Percentiles rank a stretch among this genome's conserved stretches.
These are phyloP conservation scores for Ustilago curta DNA, from an alignment of 1,284 basidiomycete genomes.

Conservation along the genomic window DNA sequence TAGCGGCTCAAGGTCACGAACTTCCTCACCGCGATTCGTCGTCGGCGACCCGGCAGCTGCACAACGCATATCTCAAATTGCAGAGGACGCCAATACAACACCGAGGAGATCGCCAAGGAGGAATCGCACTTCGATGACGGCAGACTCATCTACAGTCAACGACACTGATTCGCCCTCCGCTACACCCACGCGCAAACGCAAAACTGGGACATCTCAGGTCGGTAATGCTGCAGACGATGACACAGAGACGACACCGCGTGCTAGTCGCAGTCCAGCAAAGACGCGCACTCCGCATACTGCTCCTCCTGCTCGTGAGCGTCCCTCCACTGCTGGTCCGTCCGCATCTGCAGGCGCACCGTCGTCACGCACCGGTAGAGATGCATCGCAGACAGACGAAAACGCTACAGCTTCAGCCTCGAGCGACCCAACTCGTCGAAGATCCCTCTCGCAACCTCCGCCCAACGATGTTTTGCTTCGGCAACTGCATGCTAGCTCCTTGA, in stretches of 20 bases:
- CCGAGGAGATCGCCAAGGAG: conserved; percentile 36
- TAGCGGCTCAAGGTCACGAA: conserved; percentile 17
- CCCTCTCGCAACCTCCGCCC: conserved; percentile 50
- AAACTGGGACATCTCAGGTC: conserved; percentile 10
- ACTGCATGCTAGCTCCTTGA: conserved; percentile 29
- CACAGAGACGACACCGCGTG: conserved; percentile 24
- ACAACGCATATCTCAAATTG: conserved; percentile 28
- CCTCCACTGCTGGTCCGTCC: conserved; percentile 13
- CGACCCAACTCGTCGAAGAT: conserved; percentile 31
- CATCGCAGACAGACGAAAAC: conserved; percentile 1
- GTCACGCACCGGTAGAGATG: conserved; percentile 1
- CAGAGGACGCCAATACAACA: conserved; percentile 13
- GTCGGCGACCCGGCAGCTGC: conserved; percentile 32
- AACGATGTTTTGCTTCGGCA: conserved; percentile 48
- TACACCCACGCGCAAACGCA: conserved; percentile 39
- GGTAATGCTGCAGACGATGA: conserved; percentile 10
- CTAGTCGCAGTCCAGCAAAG: conserved; percentile 23
- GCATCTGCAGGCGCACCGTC: conserved; percentile 2
- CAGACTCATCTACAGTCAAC: neutral
- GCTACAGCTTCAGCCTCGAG: conserved; percentile 1
- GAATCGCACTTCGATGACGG: conserved; percentile 9
- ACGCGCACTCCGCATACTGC: conserved; percentile 37
- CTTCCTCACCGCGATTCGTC: conserved; percentile 27
- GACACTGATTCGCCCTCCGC: conserved; percentile 11
- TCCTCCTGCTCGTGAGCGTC: conserved; percentile 13